Evolutionary conservation across 176 grass and related monocot genomes (phyloP), one percentile per base, ranked within the genome.

Genomic region (Echinochloa phyllopogon): DNA sequence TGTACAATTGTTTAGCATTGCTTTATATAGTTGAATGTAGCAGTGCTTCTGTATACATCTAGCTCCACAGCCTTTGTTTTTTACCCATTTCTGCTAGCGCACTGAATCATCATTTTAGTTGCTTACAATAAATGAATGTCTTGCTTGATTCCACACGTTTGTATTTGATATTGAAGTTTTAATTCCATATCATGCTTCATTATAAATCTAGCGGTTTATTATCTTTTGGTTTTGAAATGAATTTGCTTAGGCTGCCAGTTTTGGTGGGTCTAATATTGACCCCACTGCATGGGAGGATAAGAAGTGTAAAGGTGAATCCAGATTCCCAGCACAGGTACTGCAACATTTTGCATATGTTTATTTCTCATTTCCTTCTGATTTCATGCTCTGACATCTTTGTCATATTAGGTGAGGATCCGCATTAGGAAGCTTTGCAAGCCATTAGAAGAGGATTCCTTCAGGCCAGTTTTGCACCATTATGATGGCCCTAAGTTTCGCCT

Each of bases 281-380:
- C 96, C 93, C 44, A 92, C 93, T 29, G 96, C 96, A 24, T 98
- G 96, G 96, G 96, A 98, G 86, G 96, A 96, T 81, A 98, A 98
- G 29, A 98, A 96, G 81, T 96, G 96, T 70, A 99, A 96, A 92
- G 96, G 96, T 47, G 93, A 99, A 89, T 99, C 96, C 12, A 90
- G 96, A 84, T 99, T 94, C 84, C 96, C 96, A 75, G 93, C 93
- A 37, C 96, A 96, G 93, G 93, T 99, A 90, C 77, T 71, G 57
- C 40, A 42, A 47, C 41, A 42, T 29, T 61, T 49, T 8, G 0
- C 63, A 10, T 78, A 33, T 89, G 27, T 24, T 57, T 81, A 60
- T 76, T 69, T 60, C 45, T 79, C 8, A 16, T 71, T 50, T 79
- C 36, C 20, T 43, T 76, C 49, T 84, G 24, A 29, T 60, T 39